Base-by-base conservation (phyloP, 805 yeast genomes). In the Kuraishia hungarica region DNA sequence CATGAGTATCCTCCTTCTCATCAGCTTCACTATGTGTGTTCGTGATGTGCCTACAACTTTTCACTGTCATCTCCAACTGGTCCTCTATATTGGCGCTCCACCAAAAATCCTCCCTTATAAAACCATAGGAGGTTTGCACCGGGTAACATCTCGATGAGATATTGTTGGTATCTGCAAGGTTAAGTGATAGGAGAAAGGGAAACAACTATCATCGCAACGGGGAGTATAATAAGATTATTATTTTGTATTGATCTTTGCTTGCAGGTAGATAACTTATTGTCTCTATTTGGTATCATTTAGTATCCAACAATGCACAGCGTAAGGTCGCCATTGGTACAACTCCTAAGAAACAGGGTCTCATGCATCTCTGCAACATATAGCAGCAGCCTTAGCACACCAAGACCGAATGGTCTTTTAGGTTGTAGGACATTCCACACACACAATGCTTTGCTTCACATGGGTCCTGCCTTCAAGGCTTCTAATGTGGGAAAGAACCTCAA, bases 401-500 rank as follows among this genome's bases (percentile, higher is more conserved):
- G 43, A 35, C 43, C 17, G 3, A 47, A 19, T 22, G 49, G 19
- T 47, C 5, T 19, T n/a, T 13, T 47, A 22, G n/a, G 22, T 47
- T 17, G n/a, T 4, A 10, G 43, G 43, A 13, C 43, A 6, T 35
- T 35, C 43, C 43, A 35, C 17, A 35, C 43, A 13, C 8, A 13
- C n/a, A 35, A 35, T 35, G n/a, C 43, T 3, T 15, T 13, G 43
- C n/a, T 35, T 35, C 53, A 51, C 19, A 51, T 51, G 53, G 53
- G 53, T 51, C 55, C 64, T 1, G 58, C 66, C 6, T 67, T 68
- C 54, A 66, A 68, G 53, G 67, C 72, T 1, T 68, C 72, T 0
- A 67, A 71, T 57, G 55, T 68, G 21, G 75, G 75, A 19, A 62
- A 66, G 50, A 70, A 71, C 53, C 61, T 76, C 39, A 64, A 79